Percentiles rank a stretch among this genome's conserved stretches.
phyloP scores from a whole-genome alignment of 306 rosid genomes.

The Cicer arietinum region DNA sequence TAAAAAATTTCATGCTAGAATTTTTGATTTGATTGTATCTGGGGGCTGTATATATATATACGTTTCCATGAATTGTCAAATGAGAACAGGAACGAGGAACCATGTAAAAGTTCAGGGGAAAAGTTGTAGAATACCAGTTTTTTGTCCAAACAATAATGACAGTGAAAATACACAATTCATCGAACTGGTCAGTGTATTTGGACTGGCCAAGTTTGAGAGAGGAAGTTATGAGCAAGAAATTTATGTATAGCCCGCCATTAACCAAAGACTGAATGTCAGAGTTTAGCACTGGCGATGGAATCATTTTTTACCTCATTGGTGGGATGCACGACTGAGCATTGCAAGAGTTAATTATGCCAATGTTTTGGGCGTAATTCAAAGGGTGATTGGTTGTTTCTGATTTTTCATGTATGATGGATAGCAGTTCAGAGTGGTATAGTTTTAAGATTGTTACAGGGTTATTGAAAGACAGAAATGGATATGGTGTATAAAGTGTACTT shows the following conservation, averaged over 20 bases:
- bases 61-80: constrained; percentile 50
- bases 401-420: background rate
- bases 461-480: constrained; percentile 28
- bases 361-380: constrained; percentile 13
- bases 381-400: background rate
- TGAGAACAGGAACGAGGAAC: constrained; percentile 49
- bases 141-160: constrained; percentile 50
- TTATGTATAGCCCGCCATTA: constrained; percentile 14
- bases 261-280: constrained; percentile 20
- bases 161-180: constrained; percentile 34
- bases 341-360: constrained; percentile 4
- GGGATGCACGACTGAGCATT: background rate
- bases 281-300: constrained; percentile 6
- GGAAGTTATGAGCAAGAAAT: constrained; percentile 11
- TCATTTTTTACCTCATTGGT: background rate
- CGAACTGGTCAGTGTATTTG: constrained; percentile 28
- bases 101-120: constrained; percentile 39
- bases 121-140: constrained; percentile 42
- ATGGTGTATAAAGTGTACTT: constrained; percentile 27
- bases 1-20: constrained; percentile 38
- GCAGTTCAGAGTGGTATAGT: constrained; percentile 19
- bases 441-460: constrained; percentile 14
- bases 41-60: constrained; percentile 52
- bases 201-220: constrained; percentile 37
- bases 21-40: constrained; percentile 37